These are phyloP conservation scores for Albatrellus ellisii DNA, from an alignment of 768 basidiomycete species.

Conservation along the genomic window DNA sequence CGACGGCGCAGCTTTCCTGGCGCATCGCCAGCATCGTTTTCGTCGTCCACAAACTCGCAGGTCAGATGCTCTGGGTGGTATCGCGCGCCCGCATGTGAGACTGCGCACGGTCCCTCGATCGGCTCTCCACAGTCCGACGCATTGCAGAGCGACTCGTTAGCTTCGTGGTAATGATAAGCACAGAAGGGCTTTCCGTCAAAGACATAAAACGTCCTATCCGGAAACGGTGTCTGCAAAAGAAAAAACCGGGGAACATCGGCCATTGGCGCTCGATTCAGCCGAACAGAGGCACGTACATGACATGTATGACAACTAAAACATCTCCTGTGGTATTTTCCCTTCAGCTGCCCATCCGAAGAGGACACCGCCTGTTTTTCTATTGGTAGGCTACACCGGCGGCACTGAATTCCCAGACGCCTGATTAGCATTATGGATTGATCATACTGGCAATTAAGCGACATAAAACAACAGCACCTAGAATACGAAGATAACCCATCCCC, in stretches of 20 bases:
- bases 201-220: slow-evolving; percentile 86
- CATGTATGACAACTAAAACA: slow-evolving; percentile 87
- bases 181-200: slow-evolving; percentile 85
- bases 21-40: neutral
- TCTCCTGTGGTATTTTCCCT: slow-evolving; percentile 87
- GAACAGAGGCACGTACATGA: slow-evolving; percentile 36
- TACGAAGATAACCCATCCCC: neutral
- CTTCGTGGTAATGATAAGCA: slow-evolving; percentile 87
- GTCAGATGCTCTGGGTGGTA: slow-evolving; percentile 85
- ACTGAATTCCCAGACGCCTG: slow-evolving; percentile 31
- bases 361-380: slow-evolving; percentile 91
- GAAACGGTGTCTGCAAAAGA: slow-evolving; percentile 62
- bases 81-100: slow-evolving; percentile 66
- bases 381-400: slow-evolving; percentile 73
- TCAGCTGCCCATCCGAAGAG: slow-evolving; percentile 84
- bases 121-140: slow-evolving; percentile 70
- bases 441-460: neutral
- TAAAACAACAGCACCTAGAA: slow-evolving; percentile 1
- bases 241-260: slow-evolving; percentile 1
- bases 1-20: slow-evolving; percentile 9
- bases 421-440: neutral
- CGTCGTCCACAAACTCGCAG: slow-evolving; percentile 47
- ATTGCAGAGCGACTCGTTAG: slow-evolving; percentile 80
- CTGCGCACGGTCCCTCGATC: slow-evolving; percentile 88
- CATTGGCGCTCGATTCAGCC: neutral